A percentile compares a stretch with the other conserved stretches of the same genome.
phyloP scores from a whole-genome alignment of 2,329 filamentous ascomycete genomes.

The Septoria petroselini region DNA sequence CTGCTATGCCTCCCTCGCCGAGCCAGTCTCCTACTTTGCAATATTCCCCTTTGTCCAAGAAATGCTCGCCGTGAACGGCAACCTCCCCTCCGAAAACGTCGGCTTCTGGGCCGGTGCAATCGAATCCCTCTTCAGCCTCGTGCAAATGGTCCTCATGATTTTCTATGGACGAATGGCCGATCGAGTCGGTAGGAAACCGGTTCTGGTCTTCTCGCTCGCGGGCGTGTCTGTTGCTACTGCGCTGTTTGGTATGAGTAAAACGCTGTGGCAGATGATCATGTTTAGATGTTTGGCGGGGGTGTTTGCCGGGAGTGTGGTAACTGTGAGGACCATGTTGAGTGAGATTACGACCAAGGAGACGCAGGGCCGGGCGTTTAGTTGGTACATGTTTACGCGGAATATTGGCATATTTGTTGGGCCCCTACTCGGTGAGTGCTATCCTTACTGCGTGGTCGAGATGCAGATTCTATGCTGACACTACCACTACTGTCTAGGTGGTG shows the following conservation, averaged over 20 bases:
- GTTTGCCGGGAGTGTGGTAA: constrained; percentile 71
- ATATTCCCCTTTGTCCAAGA: constrained; percentile 75
- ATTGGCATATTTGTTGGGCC: constrained; percentile 72
- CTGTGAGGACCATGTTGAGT: constrained; percentile 72
- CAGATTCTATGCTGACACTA: constrained; percentile 2
- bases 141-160: constrained; percentile 77
- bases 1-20: constrained; percentile 69
- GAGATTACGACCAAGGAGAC: constrained; percentile 68
- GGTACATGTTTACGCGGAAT: constrained; percentile 71
- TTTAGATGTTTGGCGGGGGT: constrained; percentile 69
- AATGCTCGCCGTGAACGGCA: constrained; percentile 68
- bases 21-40: constrained; percentile 78
- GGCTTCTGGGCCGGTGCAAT: constrained; percentile 80
- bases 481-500: constrained; percentile 54
- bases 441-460: not conserved
- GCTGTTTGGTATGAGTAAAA: constrained; percentile 65
- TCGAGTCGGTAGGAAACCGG: constrained; percentile 66
- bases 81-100: constrained; percentile 61
- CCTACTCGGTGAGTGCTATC: constrained; percentile 47
- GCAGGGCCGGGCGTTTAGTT: constrained; percentile 70
- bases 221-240: constrained; percentile 61
- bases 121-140: constrained; percentile 66
- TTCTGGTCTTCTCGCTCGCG: constrained; percentile 63
- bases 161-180: constrained; percentile 68
- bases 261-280: constrained; percentile 70